Evolutionary conservation across 768 basidiomycete species (phyloP).

Genomic region (Russula compacta): DNA sequence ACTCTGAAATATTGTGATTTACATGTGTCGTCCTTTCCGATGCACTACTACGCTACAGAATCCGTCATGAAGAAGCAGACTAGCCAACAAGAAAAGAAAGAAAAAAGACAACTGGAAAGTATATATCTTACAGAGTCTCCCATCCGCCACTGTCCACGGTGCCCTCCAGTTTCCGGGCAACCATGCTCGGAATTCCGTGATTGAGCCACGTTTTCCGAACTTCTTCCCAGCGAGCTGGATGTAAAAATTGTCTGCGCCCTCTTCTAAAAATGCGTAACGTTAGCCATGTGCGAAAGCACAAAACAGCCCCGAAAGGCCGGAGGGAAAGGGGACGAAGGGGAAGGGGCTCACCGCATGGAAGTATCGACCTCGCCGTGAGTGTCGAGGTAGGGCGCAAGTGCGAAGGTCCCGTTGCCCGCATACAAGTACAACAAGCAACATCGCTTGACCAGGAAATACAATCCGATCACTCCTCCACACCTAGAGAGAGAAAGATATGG

Average conservation of each 20-base stretch:
- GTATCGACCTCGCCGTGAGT: slow-evolving; percentile 90
- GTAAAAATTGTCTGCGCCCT: slow-evolving; percentile 81
- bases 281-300: background rate
- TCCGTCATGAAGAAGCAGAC: background rate
- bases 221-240: slow-evolving; percentile 83
- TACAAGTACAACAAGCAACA: slow-evolving; percentile 87
- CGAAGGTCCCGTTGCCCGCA: slow-evolving; percentile 82
- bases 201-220: slow-evolving; percentile 84
- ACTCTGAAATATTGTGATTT: background rate
- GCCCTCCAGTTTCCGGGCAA: slow-evolving; percentile 83
- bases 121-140: slow-evolving; percentile 57
- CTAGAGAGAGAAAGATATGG: slow-evolving; percentile 31
- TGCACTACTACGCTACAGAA: slow-evolving; percentile 9
- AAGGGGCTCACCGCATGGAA: slow-evolving; percentile 64
- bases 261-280: slow-evolving; percentile 40
- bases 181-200: slow-evolving; percentile 82
- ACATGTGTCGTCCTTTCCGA: slow-evolving; percentile 7
- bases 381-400: slow-evolving; percentile 85
- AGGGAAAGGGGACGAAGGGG: background rate
- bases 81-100: background rate
- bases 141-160: slow-evolving; percentile 88
- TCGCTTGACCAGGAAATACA: slow-evolving; percentile 88
- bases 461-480: slow-evolving; percentile 81
- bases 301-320: background rate
- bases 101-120: background rate